phyloP scores from a whole-genome alignment of 2,329 filamentous ascomycete species.

The Lecanicillium sp. region DNA sequence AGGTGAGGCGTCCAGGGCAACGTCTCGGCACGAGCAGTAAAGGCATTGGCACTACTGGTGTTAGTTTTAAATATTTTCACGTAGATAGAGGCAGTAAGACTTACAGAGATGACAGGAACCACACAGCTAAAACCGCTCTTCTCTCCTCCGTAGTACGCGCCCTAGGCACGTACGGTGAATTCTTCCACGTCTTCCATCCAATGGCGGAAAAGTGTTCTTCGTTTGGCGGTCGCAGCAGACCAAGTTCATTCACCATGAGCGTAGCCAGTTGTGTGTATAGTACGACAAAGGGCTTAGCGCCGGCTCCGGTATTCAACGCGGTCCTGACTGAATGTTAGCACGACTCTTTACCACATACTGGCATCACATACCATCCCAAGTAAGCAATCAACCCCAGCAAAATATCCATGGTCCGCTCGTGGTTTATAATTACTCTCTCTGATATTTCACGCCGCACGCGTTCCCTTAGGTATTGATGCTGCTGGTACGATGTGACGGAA shows the following conservation, averaged over 20 bases:
- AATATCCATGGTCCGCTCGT: conserved; percentile 44
- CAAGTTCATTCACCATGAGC: conserved; percentile 37
- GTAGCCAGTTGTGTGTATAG: conserved; percentile 34
- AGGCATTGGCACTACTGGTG: conserved; percentile 23
- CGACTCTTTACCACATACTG: too few relatives aligned
- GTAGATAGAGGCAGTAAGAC: too few relatives aligned
- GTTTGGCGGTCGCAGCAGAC: conserved; percentile 29
- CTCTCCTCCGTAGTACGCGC: conserved; percentile 40
- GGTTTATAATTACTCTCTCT: conserved; percentile 36
- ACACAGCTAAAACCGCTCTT: conserved; percentile 40
- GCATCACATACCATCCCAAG: conserved; percentile 33
- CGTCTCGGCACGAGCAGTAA: conserved; percentile 39
- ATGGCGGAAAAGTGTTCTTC: conserved; percentile 27
- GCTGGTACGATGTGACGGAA: conserved; percentile 31
- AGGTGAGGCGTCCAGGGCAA: conserved; percentile 52
- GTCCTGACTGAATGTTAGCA: conserved; percentile 20
- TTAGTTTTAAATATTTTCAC: conserved; percentile 12
- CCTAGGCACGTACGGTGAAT: conserved; percentile 18
- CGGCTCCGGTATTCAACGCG: conserved; percentile 26
- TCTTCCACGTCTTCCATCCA: conserved; percentile 27
- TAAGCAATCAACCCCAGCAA: conserved; percentile 41
- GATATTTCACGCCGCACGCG: conserved; percentile 36
- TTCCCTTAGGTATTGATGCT: conserved; percentile 31
- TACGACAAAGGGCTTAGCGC: conserved; percentile 35
- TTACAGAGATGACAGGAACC: conserved; percentile 30